A percentile compares a stretch with the other conserved stretches of the same genome.
These are phyloP conservation scores for Penicillium sp. DNA, from an alignment of 2,329 filamentous ascomycete species.

Conservation along the genomic window DNA sequence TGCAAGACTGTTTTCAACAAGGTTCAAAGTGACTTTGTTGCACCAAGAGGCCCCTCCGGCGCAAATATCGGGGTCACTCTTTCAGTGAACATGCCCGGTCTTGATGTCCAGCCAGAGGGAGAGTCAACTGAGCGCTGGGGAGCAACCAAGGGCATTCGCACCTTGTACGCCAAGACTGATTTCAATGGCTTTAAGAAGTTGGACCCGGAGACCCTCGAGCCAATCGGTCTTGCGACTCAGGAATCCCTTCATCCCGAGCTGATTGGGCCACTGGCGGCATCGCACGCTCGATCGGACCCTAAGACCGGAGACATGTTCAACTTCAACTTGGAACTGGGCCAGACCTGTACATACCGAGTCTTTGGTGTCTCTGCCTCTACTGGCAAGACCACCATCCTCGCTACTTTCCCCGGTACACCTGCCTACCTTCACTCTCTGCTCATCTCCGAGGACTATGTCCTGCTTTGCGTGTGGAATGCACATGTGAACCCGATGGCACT, in stretches of 20 bases:
- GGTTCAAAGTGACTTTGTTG: constrained; percentile 40
- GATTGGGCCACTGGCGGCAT: constrained; percentile 66
- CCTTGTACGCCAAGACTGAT: constrained; percentile 64
- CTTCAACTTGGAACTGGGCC: constrained; percentile 72
- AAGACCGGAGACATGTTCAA: constrained; percentile 76
- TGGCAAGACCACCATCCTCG: constrained; percentile 70
- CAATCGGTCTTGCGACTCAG: constrained; percentile 66
- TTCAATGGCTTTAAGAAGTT: constrained; percentile 60
- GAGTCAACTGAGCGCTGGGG: constrained; percentile 28
- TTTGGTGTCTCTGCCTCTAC: constrained; percentile 66
- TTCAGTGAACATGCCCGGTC: constrained; percentile 64
- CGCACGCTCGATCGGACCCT: constrained; percentile 73
- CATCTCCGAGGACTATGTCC: constrained; percentile 68
- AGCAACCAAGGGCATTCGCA: constrained; percentile 46
- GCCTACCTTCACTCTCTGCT: constrained; percentile 86
- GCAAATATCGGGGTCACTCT: constrained; percentile 68
- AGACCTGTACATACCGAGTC: constrained; percentile 63
- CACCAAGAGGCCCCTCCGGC: constrained; percentile 59
- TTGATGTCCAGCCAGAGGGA: constrained; percentile 34
- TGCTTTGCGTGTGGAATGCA: constrained; percentile 72
- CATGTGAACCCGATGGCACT: constrained; percentile 55
- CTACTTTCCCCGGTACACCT: constrained; percentile 60
- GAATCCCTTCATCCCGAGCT: constrained; percentile 66
- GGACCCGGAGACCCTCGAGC: constrained; percentile 71
- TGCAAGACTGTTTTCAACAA: constrained; percentile 75